Conservation (phyloP, 1,284 basidiomycete genomes). For the Ganoderma meredithae region DNA sequence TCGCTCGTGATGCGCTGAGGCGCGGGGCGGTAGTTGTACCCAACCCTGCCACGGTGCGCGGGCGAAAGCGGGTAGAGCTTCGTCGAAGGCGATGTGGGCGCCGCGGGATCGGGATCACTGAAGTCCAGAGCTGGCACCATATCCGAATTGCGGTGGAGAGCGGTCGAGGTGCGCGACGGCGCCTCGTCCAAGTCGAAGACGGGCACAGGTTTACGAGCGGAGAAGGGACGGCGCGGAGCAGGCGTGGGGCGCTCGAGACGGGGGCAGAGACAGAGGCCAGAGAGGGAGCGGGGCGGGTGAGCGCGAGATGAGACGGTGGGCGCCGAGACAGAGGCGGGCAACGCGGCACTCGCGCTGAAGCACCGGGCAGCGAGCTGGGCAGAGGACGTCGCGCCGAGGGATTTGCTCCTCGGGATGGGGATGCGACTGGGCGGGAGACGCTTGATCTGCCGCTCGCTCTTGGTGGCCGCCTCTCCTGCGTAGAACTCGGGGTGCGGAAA, state of each 20-base stretch:
- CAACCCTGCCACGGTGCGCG: not conserved
- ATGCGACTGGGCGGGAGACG: slow-evolving; percentile 20
- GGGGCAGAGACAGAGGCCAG: not conserved
- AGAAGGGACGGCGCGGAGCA: not conserved
- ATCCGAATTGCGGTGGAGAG: not conserved
- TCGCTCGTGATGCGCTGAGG: not conserved
- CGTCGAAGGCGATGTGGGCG: not conserved
- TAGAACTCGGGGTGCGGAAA: not conserved
- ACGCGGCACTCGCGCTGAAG: not conserved
- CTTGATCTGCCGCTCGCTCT: slow-evolving; percentile 11
- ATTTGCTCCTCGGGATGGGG: slow-evolving; percentile 20
- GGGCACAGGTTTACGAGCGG: not conserved
- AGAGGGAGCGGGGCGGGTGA: not conserved
- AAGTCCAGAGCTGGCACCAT: not conserved
- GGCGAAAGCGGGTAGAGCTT: slow-evolving; percentile 4
- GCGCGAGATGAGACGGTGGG: not conserved
- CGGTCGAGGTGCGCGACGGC: not conserved
- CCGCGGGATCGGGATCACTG: not conserved
- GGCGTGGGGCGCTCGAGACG: too few relatives aligned
- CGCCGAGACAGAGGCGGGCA: not conserved
- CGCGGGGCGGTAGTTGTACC: not conserved
- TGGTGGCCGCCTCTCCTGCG: not conserved
- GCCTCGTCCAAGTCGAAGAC: not conserved
- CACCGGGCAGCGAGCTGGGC: not conserved
- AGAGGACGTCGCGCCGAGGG: slow-evolving; percentile 5